Base-by-base conservation (phyloP, 164 flowering plant genomes). In the Euptelea pleiosperma region DNA sequence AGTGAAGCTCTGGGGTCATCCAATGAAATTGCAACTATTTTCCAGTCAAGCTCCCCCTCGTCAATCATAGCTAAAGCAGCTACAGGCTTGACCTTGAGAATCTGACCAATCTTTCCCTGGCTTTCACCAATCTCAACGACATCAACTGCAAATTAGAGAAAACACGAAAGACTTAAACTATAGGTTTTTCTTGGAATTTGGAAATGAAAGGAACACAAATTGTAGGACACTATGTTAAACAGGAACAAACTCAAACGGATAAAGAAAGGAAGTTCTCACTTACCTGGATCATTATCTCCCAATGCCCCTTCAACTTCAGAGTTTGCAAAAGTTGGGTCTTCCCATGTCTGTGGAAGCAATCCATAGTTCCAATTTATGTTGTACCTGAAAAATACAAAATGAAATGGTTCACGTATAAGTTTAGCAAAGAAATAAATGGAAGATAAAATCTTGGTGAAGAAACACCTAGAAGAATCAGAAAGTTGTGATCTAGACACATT, bases 41-140 rank as follows among this genome's bases (percentile, higher is more conserved):
- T 94, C 97, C 99, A 94, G 79, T 94, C 99, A 64, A 94, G 93
- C 60, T 94, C 99, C 10, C 97, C 99, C 51, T 91, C 97, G 72
- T 94, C 99, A 66, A 94, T 88, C 99, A 94, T 90, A 19, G 99
- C 99, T 45, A 94, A 70, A 50, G 93, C 97, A 66, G 73, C 97
- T 62, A 94, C 62, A 9, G 99, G 97, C 75, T 94, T 94, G 25
- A 94, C 89, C 73, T 70, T 85, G 42, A 91, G 71, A 66, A 94
- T 62, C 67, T 94, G 76, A 25, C 99, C 99, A 58, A 85, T 84
- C 77, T 80, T 79, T 43, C 81, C 72, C 36, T 50, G 81, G 39
- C 40, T 78, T 63, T 82, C 93, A 37, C 99, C 97, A 68, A 94
- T 94, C 75, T 94, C 97, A 77, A 94, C 96, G 58, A 94, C 99